Percentiles rank a stretch among this genome's conserved stretches.
Evolutionary conservation across 495 filamentous ascomycete genomes (phyloP).

Genomic region (Clohesyomyces aquaticus): DNA sequence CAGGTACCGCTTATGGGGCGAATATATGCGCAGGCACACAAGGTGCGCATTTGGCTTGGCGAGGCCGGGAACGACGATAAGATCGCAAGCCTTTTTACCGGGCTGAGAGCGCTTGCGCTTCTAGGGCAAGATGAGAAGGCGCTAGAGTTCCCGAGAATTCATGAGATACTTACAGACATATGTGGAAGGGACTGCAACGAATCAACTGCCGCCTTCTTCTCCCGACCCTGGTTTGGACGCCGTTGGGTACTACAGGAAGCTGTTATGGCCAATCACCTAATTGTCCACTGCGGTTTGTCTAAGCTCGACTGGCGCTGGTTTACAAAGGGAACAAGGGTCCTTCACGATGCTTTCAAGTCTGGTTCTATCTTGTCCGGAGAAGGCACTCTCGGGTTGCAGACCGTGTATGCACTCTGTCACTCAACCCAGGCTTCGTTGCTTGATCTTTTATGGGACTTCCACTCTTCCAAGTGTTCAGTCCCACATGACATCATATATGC

Average conservation of each 20-base stretch:
- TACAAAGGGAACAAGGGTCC: background rate
- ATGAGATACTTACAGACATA: too few species aligned
- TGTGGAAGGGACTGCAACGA: too few species aligned
- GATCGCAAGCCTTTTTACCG: too few species aligned
- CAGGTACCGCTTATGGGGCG: background rate
- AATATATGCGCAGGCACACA: background rate
- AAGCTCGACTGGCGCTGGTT: background rate
- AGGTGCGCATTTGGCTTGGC: background rate
- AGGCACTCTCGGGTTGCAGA: background rate
- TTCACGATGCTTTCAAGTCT: background rate
- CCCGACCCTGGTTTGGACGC: background rate
- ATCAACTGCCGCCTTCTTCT: too few species aligned
- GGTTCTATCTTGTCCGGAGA: background rate
- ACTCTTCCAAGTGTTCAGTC: background rate
- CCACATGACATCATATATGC: background rate
- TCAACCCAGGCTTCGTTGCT: background rate
- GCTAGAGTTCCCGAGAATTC: too few species aligned
- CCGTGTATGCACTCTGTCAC: background rate
- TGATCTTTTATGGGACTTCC: background rate
- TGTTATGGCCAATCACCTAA: background rate
- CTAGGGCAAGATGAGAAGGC: too few species aligned
- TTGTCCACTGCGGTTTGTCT: background rate
- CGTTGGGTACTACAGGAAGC: background rate
- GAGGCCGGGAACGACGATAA: too few species aligned
- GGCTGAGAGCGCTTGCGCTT: too few species aligned